Conservation (phyloP, 805 yeast species). For the Helenozyma rhizophorensis region DNA sequence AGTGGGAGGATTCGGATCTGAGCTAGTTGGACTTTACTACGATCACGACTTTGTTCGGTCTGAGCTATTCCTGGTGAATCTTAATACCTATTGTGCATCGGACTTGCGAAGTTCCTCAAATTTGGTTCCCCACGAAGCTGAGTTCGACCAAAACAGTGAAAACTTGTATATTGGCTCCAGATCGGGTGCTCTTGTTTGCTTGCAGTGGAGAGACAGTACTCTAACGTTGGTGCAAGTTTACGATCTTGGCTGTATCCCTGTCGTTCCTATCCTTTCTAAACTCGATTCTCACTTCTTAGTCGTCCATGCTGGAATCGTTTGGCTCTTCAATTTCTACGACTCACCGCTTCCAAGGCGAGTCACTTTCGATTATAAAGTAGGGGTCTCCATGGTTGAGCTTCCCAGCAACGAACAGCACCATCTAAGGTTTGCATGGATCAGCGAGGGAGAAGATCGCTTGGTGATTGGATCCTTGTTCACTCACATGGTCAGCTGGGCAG, state of each 20-base stretch:
- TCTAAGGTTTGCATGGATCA: slow-evolving; percentile 14
- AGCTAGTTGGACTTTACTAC: too few relatives aligned
- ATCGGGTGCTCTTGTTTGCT: slow-evolving; percentile 25
- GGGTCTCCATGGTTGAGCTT: slow-evolving; percentile 19
- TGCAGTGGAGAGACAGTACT: slow-evolving; percentile 6
- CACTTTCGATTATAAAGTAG: slow-evolving; percentile 32
- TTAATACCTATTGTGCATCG: too few relatives aligned
- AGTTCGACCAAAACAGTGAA: not conserved
- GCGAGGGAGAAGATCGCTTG: slow-evolving; percentile 36
- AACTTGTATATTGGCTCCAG: slow-evolving; percentile 27
- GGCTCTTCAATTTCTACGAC: slow-evolving; percentile 29
- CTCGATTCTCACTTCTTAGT: slow-evolving; percentile 21
- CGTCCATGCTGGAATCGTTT: slow-evolving; percentile 23
- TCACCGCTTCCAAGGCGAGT: slow-evolving; percentile 26
- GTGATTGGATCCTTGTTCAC: slow-evolving; percentile 23
- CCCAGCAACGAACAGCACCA: slow-evolving; percentile 8
- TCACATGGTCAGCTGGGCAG: slow-evolving; percentile 20
- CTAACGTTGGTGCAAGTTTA: slow-evolving; percentile 16
- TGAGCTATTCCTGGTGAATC: too few relatives aligned
- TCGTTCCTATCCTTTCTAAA: slow-evolving; percentile 14
- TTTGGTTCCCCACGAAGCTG: slow-evolving; percentile 7
- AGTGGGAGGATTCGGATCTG: not conserved
- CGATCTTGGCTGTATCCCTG: slow-evolving; percentile 24
- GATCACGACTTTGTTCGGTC: too few relatives aligned
- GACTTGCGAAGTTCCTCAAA: too few relatives aligned